Percentiles rank a stretch among this genome's conserved stretches.
These are phyloP conservation scores for Magnaporthales sp. DNA, from an alignment of 2,329 filamentous ascomycete species.

Conservation along the genomic window DNA sequence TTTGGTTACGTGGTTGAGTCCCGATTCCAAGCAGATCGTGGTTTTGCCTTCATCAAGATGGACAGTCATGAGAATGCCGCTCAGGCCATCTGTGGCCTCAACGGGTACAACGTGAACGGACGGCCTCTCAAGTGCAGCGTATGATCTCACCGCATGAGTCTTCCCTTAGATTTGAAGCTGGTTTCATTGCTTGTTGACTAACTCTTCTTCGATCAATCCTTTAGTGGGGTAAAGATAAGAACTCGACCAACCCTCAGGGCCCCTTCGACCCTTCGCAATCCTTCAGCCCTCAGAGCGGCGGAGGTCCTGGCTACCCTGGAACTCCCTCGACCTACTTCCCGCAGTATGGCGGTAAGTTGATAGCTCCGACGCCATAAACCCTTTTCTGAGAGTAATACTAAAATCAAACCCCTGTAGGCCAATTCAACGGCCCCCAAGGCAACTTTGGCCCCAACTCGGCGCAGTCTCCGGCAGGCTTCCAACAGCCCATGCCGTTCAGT, in stretches of 20 bases:
- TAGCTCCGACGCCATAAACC: neutral
- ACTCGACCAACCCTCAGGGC: slow-evolving; percentile 60
- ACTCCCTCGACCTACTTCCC: slow-evolving; percentile 81
- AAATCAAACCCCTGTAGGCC: slow-evolving; percentile 38
- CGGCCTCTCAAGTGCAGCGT: slow-evolving; percentile 97
- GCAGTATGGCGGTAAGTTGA: slow-evolving; percentile 70
- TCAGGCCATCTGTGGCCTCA: slow-evolving; percentile 97
- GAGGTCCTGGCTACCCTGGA: slow-evolving; percentile 64
- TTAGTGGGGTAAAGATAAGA: slow-evolving; percentile 98
- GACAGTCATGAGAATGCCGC: slow-evolving; percentile 96
- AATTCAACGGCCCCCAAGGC: slow-evolving; percentile 58
- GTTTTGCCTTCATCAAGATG: slow-evolving; percentile 99
- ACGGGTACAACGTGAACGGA: slow-evolving; percentile 96
- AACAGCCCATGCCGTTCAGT: slow-evolving; percentile 64
- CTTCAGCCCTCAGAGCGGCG: slow-evolving; percentile 66
- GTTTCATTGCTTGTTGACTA: slow-evolving; percentile 13
- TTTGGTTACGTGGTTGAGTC: slow-evolving; percentile 97
- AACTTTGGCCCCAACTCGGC: slow-evolving; percentile 52
- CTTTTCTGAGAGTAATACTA: slow-evolving; percentile 27
- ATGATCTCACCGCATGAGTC: slow-evolving; percentile 31
- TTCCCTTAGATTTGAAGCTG: neutral
- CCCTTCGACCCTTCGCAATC: slow-evolving; percentile 73
- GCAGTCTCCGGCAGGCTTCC: slow-evolving; percentile 54
- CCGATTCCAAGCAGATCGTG: slow-evolving; percentile 93
- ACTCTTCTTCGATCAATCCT: slow-evolving; percentile 15